Conservation (phyloP, 1,284 basidiomycete genomes). For the Tremellales sp. region DNA sequence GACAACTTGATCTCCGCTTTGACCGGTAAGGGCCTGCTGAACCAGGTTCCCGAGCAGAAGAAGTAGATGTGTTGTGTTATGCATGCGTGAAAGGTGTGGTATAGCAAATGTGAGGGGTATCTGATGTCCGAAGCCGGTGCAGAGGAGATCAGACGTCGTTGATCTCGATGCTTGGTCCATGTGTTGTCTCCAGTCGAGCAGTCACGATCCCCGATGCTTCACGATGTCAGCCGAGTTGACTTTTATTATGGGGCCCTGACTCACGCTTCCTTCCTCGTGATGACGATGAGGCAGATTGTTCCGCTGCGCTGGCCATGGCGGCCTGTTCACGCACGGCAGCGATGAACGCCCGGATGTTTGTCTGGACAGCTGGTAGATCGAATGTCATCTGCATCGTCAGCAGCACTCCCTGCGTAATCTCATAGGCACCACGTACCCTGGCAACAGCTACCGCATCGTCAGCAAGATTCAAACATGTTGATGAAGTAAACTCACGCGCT, state of each 20-base stretch:
- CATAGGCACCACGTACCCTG: slow-evolving; percentile 1
- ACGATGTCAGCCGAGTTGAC: slow-evolving; percentile 12
- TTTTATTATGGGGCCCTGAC: background rate
- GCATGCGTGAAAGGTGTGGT: too few species aligned
- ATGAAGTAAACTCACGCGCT: slow-evolving; percentile 55
- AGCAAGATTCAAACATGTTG: background rate
- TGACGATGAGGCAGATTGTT: slow-evolving; percentile 16
- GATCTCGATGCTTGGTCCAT: slow-evolving; percentile 70
- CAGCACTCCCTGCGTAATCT: background rate
- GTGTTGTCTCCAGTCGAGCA: slow-evolving; percentile 75
- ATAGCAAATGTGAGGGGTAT: too few species aligned
- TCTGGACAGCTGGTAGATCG: slow-evolving; percentile 66
- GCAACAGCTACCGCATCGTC: slow-evolving; percentile 8
- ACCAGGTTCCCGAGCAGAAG: slow-evolving; percentile 46
- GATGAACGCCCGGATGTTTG: slow-evolving; percentile 75
- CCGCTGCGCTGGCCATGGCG: slow-evolving; percentile 17
- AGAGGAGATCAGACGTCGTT: slow-evolving; percentile 31
- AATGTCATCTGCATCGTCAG: slow-evolving; percentile 62
- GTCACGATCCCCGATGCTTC: slow-evolving; percentile 66
- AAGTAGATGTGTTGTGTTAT: too few species aligned
- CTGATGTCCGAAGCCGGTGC: too few species aligned
- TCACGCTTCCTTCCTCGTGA: slow-evolving; percentile 25
- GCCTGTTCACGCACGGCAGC: slow-evolving; percentile 56
- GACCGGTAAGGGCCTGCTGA: slow-evolving; percentile 40
- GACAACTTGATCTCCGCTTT: slow-evolving; percentile 44